A percentile compares a stretch with the other conserved stretches of the same genome.
Conservation (phyloP, 176 grass and related monocot species). For the Triticum timopheevii region DNA sequence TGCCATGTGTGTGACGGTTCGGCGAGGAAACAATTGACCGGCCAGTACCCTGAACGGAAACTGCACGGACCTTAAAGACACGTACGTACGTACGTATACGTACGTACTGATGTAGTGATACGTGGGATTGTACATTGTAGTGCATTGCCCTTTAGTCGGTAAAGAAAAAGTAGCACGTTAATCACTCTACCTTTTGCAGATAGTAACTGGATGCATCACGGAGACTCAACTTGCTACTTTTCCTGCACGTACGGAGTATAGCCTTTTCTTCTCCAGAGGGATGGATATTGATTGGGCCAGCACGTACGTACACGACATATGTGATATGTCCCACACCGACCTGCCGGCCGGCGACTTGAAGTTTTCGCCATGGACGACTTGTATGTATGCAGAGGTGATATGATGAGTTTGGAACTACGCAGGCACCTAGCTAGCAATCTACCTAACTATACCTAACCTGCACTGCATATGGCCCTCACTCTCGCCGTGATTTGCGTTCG, state of each 20-base stretch:
- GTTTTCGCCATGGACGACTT: neutral
- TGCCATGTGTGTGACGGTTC: neutral
- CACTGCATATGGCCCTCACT: neutral
- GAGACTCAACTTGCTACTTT: neutral
- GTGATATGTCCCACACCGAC: neutral
- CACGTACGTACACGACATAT: neutral
- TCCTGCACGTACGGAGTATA: neutral
- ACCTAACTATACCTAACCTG: neutral
- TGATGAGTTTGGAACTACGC: neutral
- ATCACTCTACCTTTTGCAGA: neutral
- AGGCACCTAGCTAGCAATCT: neutral
- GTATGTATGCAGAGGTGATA: neutral
- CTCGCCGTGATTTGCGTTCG: constrained; percentile 18
- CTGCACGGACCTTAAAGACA: neutral
- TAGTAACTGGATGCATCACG: neutral
- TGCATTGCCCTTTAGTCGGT: neutral
- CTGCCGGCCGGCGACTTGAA: constrained; percentile 4
- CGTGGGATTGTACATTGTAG: neutral
- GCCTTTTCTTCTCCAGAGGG: neutral
- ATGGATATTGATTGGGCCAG: neutral
- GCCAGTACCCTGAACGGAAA: neutral
- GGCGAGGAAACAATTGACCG: neutral
- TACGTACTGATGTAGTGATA: neutral
- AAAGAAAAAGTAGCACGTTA: neutral
- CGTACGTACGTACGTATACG: neutral